A percentile compares a stretch with the other conserved stretches of the same genome.
phyloP scores from a whole-genome alignment of 2,329 filamentous ascomycete species.

The Fusarium sp. region DNA sequence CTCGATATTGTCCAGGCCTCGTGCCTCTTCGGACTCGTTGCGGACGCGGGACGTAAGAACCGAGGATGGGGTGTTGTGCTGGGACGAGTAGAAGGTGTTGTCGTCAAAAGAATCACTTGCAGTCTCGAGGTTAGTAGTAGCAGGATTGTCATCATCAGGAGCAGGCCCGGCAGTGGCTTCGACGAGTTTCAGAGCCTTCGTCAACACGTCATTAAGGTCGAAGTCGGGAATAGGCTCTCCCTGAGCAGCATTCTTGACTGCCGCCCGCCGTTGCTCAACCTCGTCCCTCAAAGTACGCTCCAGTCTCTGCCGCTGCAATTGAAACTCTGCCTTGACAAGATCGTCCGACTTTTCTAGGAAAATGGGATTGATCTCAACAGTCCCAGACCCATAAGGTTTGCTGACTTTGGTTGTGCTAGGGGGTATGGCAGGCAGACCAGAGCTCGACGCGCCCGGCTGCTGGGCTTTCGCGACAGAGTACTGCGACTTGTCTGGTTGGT shows the following conservation, averaged over 20 bases:
- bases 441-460: conserved; percentile 33
- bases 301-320: conserved; percentile 82
- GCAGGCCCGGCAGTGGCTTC: conserved; percentile 73
- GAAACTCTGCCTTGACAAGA: conserved; percentile 83
- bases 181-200: conserved; percentile 77
- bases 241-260: conserved; percentile 55
- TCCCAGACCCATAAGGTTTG: conserved; percentile 60
- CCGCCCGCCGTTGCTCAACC: conserved; percentile 70
- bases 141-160: conserved; percentile 65
- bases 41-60: conserved; percentile 61
- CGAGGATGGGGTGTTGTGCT: conserved; percentile 80
- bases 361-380: conserved; percentile 82
- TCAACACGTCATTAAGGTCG: conserved; percentile 79
- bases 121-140: conserved; percentile 68
- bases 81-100: conserved; percentile 96
- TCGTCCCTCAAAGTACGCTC: conserved; percentile 84
- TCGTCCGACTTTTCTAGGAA: conserved; percentile 88
- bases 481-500: conserved; percentile 46
- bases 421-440: conserved; percentile 4
- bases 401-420: conserved; percentile 46
- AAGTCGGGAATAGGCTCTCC: conserved; percentile 72
- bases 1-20: conserved; percentile 27
- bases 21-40: conserved; percentile 55
- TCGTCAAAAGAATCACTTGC: conserved; percentile 88
- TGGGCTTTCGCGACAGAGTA: conserved; percentile 54